phyloP scores from a whole-genome alignment of 495 filamentous ascomycete species.

The Penicillium egyptiacum region DNA sequence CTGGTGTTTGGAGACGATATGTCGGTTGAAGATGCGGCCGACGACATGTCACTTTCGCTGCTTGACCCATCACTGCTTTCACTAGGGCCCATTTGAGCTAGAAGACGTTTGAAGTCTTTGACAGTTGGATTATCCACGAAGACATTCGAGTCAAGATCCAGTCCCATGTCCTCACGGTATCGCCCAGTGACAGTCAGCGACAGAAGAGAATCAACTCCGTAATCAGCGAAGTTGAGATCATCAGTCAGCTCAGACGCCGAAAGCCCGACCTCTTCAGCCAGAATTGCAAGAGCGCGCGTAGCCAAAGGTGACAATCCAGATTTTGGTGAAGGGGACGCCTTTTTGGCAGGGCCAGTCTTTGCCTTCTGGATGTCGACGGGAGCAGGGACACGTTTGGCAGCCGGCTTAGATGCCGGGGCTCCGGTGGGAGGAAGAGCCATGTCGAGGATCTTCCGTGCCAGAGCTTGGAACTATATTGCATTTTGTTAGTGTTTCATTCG shows the following conservation, averaged over 20 bases:
- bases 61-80: slow-evolving; percentile 34
- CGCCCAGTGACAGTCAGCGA: slow-evolving; percentile 49
- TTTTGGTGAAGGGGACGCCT: slow-evolving; percentile 29
- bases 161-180: slow-evolving; percentile 49
- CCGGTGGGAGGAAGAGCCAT: slow-evolving; percentile 61
- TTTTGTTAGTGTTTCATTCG: slow-evolving; percentile 21
- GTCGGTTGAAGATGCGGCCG: slow-evolving; percentile 33
- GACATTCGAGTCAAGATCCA: slow-evolving; percentile 53
- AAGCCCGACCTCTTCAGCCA: slow-evolving; percentile 67
- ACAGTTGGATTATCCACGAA: slow-evolving; percentile 62
- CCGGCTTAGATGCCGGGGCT: slow-evolving; percentile 24
- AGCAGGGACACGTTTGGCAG: slow-evolving; percentile 35
- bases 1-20: slow-evolving; percentile 38
- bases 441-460: slow-evolving; percentile 67
- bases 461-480: slow-evolving; percentile 56
- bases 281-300: slow-evolving; percentile 54
- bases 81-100: slow-evolving; percentile 44
- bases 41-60: slow-evolving; percentile 38
- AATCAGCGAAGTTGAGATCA: slow-evolving; percentile 49
- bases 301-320: slow-evolving; percentile 31
- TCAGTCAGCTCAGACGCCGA: slow-evolving; percentile 60
- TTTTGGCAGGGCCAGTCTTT: slow-evolving; percentile 36
- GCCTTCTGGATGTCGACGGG: slow-evolving; percentile 38
- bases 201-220: slow-evolving; percentile 55
- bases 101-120: slow-evolving; percentile 59